Conservation (phyloP, 331 rosid species). For the Arachis monticola region DNA sequence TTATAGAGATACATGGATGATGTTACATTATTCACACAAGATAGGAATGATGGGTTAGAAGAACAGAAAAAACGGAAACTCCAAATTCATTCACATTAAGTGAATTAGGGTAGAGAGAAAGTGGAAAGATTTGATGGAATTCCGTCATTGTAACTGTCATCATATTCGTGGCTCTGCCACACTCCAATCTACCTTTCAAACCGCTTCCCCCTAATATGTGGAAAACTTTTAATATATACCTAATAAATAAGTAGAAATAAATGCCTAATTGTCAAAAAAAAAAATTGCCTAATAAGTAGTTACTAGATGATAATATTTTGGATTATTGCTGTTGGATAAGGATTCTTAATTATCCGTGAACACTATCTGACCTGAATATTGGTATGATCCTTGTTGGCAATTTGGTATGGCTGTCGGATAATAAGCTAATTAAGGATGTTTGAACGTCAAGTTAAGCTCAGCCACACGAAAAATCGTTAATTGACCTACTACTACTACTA, state of each 20-base stretch:
- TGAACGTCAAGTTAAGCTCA: neutral
- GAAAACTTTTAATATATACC: no score
- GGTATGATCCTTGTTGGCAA: no score
- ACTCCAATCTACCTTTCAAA: neutral
- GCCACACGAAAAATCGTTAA: neutral
- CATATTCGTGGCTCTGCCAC: neutral
- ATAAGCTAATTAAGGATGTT: no score
- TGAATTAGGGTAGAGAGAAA: neutral
- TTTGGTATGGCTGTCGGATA: no score
- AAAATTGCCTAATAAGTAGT: no score
- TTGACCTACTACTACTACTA: neutral
- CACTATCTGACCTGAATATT: neutral
- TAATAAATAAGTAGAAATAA: no score
- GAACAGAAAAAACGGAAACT: neutral
- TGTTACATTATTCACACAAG: neutral
- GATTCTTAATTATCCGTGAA: neutral
- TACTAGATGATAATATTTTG: no score
- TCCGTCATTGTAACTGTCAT: neutral
- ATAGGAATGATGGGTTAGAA: no score
- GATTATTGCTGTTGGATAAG: neutral
- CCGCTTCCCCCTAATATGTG: no score
- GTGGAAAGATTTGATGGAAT: neutral
- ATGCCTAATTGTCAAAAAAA: no score
- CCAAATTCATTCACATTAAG: neutral
- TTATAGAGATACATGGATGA: neutral